phyloP scores from a whole-genome alignment of 306 rosid species.

The Malus asiatica region DNA sequence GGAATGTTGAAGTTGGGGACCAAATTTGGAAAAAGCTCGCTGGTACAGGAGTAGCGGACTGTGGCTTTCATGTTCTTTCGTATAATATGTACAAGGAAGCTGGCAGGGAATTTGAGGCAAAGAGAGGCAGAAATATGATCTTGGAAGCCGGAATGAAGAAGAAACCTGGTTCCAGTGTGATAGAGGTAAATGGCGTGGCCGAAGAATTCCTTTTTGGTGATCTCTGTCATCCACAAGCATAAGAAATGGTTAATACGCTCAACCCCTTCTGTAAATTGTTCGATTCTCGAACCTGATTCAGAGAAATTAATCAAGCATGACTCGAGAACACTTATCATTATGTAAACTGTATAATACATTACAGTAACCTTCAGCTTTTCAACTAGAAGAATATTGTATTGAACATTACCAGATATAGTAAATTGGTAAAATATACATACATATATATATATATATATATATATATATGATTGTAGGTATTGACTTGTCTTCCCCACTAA shows the following conservation, averaged over 20 bases:
- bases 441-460: too few species aligned
- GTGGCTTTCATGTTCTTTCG: slow-evolving; percentile 65
- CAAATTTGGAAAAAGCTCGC: slow-evolving; percentile 60
- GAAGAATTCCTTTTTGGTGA: slow-evolving; percentile 78
- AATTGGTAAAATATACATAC: neutral
- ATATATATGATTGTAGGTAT: slow-evolving; percentile 12
- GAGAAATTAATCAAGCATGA: neutral
- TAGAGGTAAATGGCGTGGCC: slow-evolving; percentile 59
- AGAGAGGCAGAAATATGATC: slow-evolving; percentile 45
- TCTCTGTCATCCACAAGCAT: slow-evolving; percentile 61
- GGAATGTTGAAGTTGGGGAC: slow-evolving; percentile 51
- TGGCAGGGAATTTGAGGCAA: slow-evolving; percentile 72
- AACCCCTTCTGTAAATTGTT: slow-evolving; percentile 24
- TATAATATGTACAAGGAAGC: slow-evolving; percentile 65
- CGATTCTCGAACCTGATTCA: neutral
- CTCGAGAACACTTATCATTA: slow-evolving; percentile 15
- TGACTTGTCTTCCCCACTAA: slow-evolving; percentile 16
- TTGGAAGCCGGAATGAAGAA: slow-evolving; percentile 50
- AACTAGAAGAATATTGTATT: slow-evolving; percentile 32
- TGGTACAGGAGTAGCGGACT: slow-evolving; percentile 47
- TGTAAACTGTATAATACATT: slow-evolving; percentile 26
- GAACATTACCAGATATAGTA: slow-evolving; percentile 7
- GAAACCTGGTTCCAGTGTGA: slow-evolving; percentile 77
- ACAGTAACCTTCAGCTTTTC: slow-evolving; percentile 22
- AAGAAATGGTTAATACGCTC: slow-evolving; percentile 48